Evolutionary conservation across 2,329 filamentous ascomycete species (phyloP).

Genomic region (Xylariaceae sp.): DNA sequence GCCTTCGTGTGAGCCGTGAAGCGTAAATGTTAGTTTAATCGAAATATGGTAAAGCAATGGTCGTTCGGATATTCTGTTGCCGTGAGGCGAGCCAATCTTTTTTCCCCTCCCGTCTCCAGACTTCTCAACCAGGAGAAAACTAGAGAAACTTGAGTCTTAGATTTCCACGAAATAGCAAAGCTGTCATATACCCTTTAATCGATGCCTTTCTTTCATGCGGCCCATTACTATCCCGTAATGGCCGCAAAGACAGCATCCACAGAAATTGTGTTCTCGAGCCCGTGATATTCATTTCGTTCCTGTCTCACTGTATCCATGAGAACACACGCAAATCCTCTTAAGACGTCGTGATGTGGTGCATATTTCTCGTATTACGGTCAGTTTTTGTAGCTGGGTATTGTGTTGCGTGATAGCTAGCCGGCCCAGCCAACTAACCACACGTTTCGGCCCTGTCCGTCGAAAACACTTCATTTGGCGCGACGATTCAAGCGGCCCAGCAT

Average conservation of each 20-base stretch:
- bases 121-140: conserved; percentile 11
- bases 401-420: conserved; percentile 3
- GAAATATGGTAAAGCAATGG: too few species aligned
- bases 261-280: too few species aligned
- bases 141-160: conserved; percentile 7
- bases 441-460: conserved; percentile 12
- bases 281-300: too few species aligned
- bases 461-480: conserved; percentile 14
- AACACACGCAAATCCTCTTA: too few species aligned
- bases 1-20: too few species aligned
- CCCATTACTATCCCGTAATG: too few species aligned
- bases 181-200: conserved; percentile 24
- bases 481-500: conserved; percentile 55
- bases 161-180: conserved; percentile 2
- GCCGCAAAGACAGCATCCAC: too few species aligned
- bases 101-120: conserved; percentile 21
- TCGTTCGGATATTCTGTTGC: conserved; percentile 16
- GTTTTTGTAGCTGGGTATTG: neutral
- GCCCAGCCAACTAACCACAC: conserved; percentile 17
- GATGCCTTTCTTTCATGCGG: conserved; percentile 13
- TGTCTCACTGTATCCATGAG: too few species aligned
- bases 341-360: too few species aligned
- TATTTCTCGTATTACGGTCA: neutral
- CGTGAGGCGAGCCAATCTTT: conserved; percentile 38
- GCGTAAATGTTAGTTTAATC: too few species aligned